Percentiles rank a stretch among this genome's conserved stretches.
phyloP scores from a whole-genome alignment of 164 flowering plant genomes.

The Kalanchoe fedtschenkoi region DNA sequence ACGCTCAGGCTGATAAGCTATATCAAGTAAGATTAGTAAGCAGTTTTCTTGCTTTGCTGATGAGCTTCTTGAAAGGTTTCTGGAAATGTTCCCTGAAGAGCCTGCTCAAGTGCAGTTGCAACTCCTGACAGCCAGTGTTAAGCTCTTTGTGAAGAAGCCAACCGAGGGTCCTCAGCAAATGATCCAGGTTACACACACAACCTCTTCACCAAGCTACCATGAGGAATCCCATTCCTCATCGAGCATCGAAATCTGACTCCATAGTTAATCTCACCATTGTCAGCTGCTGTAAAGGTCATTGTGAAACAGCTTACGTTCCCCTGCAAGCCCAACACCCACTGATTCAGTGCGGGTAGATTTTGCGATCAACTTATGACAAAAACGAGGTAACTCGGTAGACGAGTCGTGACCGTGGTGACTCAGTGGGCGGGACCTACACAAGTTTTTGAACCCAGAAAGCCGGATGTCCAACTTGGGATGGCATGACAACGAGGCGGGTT shows the following conservation, averaged over 20 bases:
- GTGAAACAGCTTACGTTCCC: not conserved
- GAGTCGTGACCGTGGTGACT: too few species aligned
- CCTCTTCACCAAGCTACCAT: constrained; percentile 74
- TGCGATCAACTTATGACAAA: too few species aligned
- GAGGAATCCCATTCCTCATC: constrained; percentile 65
- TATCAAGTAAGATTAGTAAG: not conserved
- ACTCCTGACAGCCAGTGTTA: constrained; percentile 91
- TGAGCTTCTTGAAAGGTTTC: constrained; percentile 94
- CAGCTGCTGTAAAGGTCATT: not conserved
- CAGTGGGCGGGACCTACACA: too few species aligned
- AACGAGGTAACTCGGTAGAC: too few species aligned
- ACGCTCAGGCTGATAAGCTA: not conserved
- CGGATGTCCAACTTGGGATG: too few species aligned
- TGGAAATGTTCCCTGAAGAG: constrained; percentile 95
- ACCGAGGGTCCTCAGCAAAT: constrained; percentile 99
- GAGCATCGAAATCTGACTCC: constrained; percentile 30
- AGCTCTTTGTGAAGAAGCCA: constrained; percentile 93
- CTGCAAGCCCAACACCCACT: not conserved
- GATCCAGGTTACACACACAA: constrained; percentile 97
- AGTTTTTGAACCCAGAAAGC: too few species aligned
- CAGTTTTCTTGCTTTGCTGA: constrained; percentile 26
- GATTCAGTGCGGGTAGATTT: not conserved
- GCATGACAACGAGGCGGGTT: too few species aligned
- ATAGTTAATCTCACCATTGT: not conserved
- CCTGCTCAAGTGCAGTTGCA: constrained; percentile 95